Conservation (phyloP, 1,284 basidiomycete species). For the Moniliophthora roreri region DNA sequence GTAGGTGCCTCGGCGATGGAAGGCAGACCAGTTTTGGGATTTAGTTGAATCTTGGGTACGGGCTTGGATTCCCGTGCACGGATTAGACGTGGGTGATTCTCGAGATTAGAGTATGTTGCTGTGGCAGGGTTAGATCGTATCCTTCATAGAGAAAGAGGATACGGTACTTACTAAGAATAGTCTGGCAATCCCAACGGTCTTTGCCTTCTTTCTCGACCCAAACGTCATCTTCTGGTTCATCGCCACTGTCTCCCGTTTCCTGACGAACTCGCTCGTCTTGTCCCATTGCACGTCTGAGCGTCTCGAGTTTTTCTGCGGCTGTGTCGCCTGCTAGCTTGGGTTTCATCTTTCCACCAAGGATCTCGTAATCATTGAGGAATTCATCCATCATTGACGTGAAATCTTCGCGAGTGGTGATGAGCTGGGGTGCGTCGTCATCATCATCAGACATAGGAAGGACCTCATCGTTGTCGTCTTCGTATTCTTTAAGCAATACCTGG, state of each 20-base stretch:
- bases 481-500: constrained; percentile 73
- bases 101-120: constrained; percentile 95
- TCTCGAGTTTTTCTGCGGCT: constrained; percentile 76
- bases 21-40: constrained; percentile 78
- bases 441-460: constrained; percentile 39
- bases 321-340: constrained; percentile 71
- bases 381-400: constrained; percentile 93
- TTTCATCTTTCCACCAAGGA: constrained; percentile 87
- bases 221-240: constrained; percentile 51
- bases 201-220: constrained; percentile 60
- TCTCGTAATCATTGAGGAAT: constrained; percentile 91
- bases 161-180: constrained; percentile 79
- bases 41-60: constrained; percentile 66
- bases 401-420: constrained; percentile 82
- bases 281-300: constrained; percentile 77
- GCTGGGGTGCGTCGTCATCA: constrained; percentile 67
- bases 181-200: constrained; percentile 93
- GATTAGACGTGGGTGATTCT: constrained; percentile 91
- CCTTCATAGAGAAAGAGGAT: constrained; percentile 1
- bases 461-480: constrained; percentile 55
- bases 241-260: constrained; percentile 35
- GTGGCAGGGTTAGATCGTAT: constrained; percentile 10
- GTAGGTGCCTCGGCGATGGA: constrained; percentile 33
- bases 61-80: constrained; percentile 56
- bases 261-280: constrained; percentile 54